Evolutionary conservation across 23 red algal genomes (phyloP), one percentile per base, ranked within the genome.

Genomic region (Gracilaria caudata): DNA sequence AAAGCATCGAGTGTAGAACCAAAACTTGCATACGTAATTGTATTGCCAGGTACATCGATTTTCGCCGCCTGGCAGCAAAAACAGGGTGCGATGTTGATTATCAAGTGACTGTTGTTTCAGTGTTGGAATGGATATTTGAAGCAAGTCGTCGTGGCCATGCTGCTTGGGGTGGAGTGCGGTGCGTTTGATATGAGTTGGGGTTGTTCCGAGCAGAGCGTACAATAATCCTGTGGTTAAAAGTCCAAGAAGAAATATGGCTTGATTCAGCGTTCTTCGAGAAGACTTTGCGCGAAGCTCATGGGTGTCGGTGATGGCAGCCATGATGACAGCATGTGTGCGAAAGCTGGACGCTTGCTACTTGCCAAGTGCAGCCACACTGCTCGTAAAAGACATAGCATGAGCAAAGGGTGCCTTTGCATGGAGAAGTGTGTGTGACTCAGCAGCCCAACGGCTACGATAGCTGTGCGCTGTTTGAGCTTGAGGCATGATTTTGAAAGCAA

Each of bases 1-100:
- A 46, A 33, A 81, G 38, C 78, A 81, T 63, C 78, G 78, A 28
- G 64, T 32, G 44, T 60, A 60, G 38, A 81, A 81, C 78, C 78
- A 81, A 61, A 81, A 81, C 54, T 81, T 81, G 78, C 78, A 81
- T 32, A 81, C 8, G 21, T 81, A 81, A 28, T 81, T 63, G 28
- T 63, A 81, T 26, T 61, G 78, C 36, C 37, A 81, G 7, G 2
- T 7, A 37, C 78, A 81, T 39, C 25, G 44, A 37, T 60, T 60
- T 38, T 81, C 78, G 4, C 34, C 64, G 34, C 44, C 44, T 41
- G 78, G 78, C 12, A 81, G 13, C 16, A 81, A 11, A 38, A 54
- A 81, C 14, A 81, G 6, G 28, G 78, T 81, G 19, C 58, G 53
- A 21, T 38, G 78, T n/a, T 23, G 3, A n/a, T 81, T 60, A 23